Conservation (phyloP, 2,329 filamentous ascomycete genomes). For the Raffaelea arxii region DNA sequence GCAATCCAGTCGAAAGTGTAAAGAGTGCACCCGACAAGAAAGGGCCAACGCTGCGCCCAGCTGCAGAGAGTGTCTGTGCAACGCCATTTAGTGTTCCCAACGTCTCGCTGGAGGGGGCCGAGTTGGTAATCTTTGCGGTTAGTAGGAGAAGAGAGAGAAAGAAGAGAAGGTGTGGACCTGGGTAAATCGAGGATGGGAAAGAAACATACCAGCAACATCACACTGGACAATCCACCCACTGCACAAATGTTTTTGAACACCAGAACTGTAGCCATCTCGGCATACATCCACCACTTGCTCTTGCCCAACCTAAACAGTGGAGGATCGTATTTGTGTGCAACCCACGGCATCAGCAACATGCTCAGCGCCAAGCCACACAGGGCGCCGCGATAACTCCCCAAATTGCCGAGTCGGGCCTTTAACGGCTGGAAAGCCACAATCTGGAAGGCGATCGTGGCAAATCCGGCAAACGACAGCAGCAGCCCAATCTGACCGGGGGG, state of each 20-base stretch:
- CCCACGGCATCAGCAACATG: slow-evolving; percentile 82
- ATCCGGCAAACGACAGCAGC: slow-evolving; percentile 72
- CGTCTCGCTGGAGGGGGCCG: slow-evolving; percentile 73
- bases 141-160: not conserved
- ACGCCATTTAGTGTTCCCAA: slow-evolving; percentile 88
- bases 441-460: slow-evolving; percentile 84
- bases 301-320: slow-evolving; percentile 47
- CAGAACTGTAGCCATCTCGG: slow-evolving; percentile 70
- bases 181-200: not conserved
- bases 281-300: slow-evolving; percentile 63
- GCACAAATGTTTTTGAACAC: slow-evolving; percentile 84
- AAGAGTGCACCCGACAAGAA: slow-evolving; percentile 84
- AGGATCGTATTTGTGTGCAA: slow-evolving; percentile 62
- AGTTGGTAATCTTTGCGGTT: slow-evolving; percentile 71
- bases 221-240: slow-evolving; percentile 82
- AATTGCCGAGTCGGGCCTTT: slow-evolving; percentile 72
- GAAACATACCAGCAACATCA: slow-evolving; percentile 62
- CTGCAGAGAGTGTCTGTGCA: slow-evolving; percentile 86
- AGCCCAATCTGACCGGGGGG: slow-evolving; percentile 74
- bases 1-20: slow-evolving; percentile 62
- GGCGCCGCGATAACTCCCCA: slow-evolving; percentile 70
- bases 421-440: slow-evolving; percentile 73
- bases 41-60: slow-evolving; percentile 78
- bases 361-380: slow-evolving; percentile 71
- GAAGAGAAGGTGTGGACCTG: not conserved